These are phyloP conservation scores for Fusarium burgessii DNA, from an alignment of 2,329 filamentous ascomycete species.

Conservation along the genomic window DNA sequence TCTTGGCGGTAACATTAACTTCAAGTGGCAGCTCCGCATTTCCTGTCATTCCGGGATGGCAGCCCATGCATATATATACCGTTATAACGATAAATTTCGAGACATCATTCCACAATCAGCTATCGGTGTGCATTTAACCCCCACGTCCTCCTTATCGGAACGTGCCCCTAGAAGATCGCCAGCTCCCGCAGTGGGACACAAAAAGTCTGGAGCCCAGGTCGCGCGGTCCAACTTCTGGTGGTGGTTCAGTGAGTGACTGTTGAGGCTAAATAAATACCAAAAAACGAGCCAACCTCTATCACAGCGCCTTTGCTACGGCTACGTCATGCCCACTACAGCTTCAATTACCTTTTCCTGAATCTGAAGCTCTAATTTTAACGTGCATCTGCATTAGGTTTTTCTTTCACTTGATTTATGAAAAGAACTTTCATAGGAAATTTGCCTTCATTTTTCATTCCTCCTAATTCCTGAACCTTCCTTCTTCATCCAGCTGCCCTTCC, in stretches of 20 bases:
- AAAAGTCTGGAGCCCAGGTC: constrained; percentile 39
- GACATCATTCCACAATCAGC: constrained; percentile 25
- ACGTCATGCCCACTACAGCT: constrained; percentile 34
- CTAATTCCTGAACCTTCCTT: constrained; percentile 14
- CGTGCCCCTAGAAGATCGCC: constrained; percentile 26
- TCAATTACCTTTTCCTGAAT: constrained; percentile 3
- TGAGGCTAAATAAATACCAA: constrained; percentile 14
- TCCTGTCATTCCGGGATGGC: constrained; percentile 21
- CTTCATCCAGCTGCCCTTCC: background rate
- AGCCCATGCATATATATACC: constrained; percentile 4
- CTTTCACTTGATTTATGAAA: background rate
- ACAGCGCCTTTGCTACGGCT: constrained; percentile 26
- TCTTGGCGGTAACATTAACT: constrained; percentile 17
- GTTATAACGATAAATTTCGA: constrained; percentile 11
- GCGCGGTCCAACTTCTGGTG: constrained; percentile 8
- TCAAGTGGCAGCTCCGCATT: constrained; percentile 22
- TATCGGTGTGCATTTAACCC: constrained; percentile 45
- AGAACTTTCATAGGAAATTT: background rate
- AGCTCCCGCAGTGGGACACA: constrained; percentile 31
- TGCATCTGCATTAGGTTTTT: background rate
- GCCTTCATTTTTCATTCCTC: constrained; percentile 4
- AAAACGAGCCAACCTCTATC: constrained; percentile 33
- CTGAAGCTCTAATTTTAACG: constrained; percentile 17
- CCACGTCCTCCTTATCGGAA: constrained; percentile 23
- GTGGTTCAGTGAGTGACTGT: background rate